Evolutionary conservation across 371 early-diverging fungal species (phyloP).

Genomic region (Mucor plumbeus): DNA sequence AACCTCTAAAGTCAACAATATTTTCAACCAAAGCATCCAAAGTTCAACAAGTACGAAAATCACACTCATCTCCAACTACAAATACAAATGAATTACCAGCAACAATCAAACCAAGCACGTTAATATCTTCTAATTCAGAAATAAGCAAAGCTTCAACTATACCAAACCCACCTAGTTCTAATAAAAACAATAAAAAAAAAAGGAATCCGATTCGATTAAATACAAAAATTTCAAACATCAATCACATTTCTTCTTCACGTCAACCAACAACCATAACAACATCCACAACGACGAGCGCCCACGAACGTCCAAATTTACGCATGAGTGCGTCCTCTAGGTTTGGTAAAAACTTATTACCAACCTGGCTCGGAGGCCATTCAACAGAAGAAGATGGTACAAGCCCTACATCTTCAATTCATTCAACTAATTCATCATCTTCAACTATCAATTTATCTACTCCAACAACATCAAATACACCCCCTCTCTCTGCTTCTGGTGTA

Average conservation of each 20-base stretch:
- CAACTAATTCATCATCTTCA: neutral
- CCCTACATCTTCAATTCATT: conserved; percentile 11
- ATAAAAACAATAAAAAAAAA: conserved; percentile 19
- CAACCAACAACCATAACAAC: neutral
- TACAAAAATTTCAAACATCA: conserved; percentile 6
- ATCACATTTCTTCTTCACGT: conserved; percentile 12
- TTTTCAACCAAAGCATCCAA: conserved; percentile 12
- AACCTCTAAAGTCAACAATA: neutral
- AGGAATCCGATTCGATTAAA: conserved; percentile 19
- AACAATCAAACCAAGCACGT: conserved; percentile 1
- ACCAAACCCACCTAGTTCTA: conserved; percentile 14
- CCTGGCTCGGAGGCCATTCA: conserved; percentile 46
- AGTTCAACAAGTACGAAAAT: conserved; percentile 20
- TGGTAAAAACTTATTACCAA: conserved; percentile 44
- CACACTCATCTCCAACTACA: conserved; percentile 24
- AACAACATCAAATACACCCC: neutral
- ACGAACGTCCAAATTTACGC: conserved; percentile 31
- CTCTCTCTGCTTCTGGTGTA: neutral
- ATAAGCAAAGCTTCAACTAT: conserved; percentile 1
- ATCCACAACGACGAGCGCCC: conserved; percentile 13
- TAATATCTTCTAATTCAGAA: conserved; percentile 12
- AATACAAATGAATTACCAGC: neutral
- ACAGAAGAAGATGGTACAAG: conserved; percentile 9
- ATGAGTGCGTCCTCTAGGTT: conserved; percentile 46
- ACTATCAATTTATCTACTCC: neutral